Conservation (phyloP, 2,329 filamentous ascomycete species). For the Diplodia seriata region DNA sequence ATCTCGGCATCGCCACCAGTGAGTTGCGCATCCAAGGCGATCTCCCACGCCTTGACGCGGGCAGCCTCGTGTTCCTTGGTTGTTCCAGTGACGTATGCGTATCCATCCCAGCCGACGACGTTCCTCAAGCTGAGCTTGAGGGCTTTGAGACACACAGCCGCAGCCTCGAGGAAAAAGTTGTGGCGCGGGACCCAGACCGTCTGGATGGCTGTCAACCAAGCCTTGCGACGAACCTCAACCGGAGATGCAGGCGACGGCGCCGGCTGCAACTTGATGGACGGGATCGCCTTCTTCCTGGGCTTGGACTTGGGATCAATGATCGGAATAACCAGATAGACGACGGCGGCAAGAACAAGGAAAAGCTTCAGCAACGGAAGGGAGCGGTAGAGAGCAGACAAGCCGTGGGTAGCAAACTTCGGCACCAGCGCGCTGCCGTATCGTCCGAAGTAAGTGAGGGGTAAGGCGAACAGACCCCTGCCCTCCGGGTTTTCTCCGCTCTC, state of each 20-base stretch:
- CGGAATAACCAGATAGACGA: slow-evolving; percentile 64
- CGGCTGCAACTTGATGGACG: slow-evolving; percentile 49
- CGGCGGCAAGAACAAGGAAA: slow-evolving; percentile 58
- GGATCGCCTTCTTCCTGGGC: slow-evolving; percentile 56
- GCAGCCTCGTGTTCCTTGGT: slow-evolving; percentile 86
- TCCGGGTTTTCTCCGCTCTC: slow-evolving; percentile 58
- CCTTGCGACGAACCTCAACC: slow-evolving; percentile 83
- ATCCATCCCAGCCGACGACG: slow-evolving; percentile 76
- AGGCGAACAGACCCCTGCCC: slow-evolving; percentile 51
- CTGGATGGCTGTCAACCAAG: slow-evolving; percentile 92
- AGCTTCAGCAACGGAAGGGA: slow-evolving; percentile 57
- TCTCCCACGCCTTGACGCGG: slow-evolving; percentile 89
- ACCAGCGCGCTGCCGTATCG: slow-evolving; percentile 42
- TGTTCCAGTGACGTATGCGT: slow-evolving; percentile 78
- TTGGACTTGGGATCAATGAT: slow-evolving; percentile 65
- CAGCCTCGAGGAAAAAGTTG: slow-evolving; percentile 83
- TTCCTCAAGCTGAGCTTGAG: slow-evolving; percentile 82
- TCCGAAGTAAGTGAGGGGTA: slow-evolving; percentile 47
- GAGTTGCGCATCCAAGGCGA: slow-evolving; percentile 90
- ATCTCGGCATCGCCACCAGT: slow-evolving; percentile 90
- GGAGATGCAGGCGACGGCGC: slow-evolving; percentile 79
- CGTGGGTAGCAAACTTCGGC: slow-evolving; percentile 38
- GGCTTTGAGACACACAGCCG: slow-evolving; percentile 80
- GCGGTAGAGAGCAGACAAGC: slow-evolving; percentile 33
- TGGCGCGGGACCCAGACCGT: slow-evolving; percentile 90